Conservation (phyloP, 2,329 filamentous ascomycete species). For the Neopestalotiopsis rosae region DNA sequence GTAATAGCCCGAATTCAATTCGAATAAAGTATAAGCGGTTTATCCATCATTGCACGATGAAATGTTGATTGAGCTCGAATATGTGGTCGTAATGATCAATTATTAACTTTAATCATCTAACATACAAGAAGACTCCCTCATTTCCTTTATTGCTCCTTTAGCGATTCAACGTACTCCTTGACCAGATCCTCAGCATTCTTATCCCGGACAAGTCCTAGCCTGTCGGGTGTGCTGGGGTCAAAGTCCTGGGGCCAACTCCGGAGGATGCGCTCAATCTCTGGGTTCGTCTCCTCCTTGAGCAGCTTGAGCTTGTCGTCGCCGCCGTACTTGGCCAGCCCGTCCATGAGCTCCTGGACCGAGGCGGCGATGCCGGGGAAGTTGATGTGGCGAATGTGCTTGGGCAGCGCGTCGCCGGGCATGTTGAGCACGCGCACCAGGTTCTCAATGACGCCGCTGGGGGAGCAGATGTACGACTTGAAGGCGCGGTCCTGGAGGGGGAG, state of each 20-base stretch:
- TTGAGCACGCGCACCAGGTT: constrained; percentile 55
- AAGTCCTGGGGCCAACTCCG: constrained; percentile 65
- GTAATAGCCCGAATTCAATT: too few species aligned
- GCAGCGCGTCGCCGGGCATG: constrained; percentile 47
- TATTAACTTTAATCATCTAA: background rate
- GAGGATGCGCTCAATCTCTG: constrained; percentile 60
- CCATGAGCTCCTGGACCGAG: constrained; percentile 64
- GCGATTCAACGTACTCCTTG: constrained; percentile 56
- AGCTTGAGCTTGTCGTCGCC: constrained; percentile 58
- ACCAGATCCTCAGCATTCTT: constrained; percentile 59
- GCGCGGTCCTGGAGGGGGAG: constrained; percentile 56
- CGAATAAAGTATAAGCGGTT: too few species aligned
- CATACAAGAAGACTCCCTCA: background rate
- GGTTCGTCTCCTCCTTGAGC: constrained; percentile 60
- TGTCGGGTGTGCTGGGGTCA: constrained; percentile 55
- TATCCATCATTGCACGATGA: too few species aligned
- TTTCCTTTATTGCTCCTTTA: constrained; percentile 28
- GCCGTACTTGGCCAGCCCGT: constrained; percentile 60
- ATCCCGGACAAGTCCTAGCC: constrained; percentile 57
- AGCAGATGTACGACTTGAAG: constrained; percentile 60
- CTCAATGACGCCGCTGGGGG: constrained; percentile 55
- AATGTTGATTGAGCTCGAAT: too few species aligned
- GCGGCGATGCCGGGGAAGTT: constrained; percentile 64
- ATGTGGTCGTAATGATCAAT: background rate
- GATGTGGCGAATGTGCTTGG: constrained; percentile 53